A percentile compares a stretch with the other conserved stretches of the same genome.
Evolutionary conservation across 345 rosid species (phyloP).

Genomic region (Durio zibethinus): DNA sequence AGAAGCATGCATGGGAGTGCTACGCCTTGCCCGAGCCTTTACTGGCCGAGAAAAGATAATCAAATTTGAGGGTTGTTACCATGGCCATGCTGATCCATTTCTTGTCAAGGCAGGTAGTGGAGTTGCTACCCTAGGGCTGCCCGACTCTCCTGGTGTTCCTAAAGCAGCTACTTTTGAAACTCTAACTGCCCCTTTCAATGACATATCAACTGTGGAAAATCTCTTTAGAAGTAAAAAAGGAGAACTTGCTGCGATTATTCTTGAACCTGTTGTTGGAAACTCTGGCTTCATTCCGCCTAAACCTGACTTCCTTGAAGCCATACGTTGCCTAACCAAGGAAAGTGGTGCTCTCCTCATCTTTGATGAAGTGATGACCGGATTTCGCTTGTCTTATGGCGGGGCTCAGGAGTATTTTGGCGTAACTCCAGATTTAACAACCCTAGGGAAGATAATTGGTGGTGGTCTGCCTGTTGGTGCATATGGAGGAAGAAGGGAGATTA

Average conservation of each 20-base stretch:
- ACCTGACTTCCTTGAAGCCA: conserved; percentile 61
- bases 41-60: conserved; percentile 66
- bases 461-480: conserved; percentile 95
- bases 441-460: conserved; percentile 90
- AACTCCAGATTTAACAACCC: conserved; percentile 79
- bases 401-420: conserved; percentile 84
- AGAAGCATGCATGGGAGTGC: conserved; percentile 96
- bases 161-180: conserved; percentile 79
- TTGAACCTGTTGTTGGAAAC: conserved; percentile 92
- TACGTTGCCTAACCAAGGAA: conserved; percentile 55
- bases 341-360: conserved; percentile 67
- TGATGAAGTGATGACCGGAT: conserved; percentile 96
- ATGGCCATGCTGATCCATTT: conserved; percentile 93
- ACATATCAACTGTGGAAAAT: conserved; percentile 54
- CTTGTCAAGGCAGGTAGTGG: conserved; percentile 98
- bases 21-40: conserved; percentile 92
- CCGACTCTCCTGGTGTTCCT: conserved; percentile 96
- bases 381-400: conserved; percentile 89
- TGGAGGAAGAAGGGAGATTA: conserved; percentile 88
- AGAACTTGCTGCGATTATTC: conserved; percentile 70
- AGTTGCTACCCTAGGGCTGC: conserved; percentile 87
- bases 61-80: conserved; percentile 96
- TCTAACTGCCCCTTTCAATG: conserved; percentile 72
- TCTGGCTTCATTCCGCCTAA: conserved; percentile 78
- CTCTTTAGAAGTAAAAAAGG: conserved; percentile 64